These are phyloP conservation scores for Hyaloscypha bicolor DNA, from an alignment of 495 filamentous ascomycete species.

Conservation along the genomic window DNA sequence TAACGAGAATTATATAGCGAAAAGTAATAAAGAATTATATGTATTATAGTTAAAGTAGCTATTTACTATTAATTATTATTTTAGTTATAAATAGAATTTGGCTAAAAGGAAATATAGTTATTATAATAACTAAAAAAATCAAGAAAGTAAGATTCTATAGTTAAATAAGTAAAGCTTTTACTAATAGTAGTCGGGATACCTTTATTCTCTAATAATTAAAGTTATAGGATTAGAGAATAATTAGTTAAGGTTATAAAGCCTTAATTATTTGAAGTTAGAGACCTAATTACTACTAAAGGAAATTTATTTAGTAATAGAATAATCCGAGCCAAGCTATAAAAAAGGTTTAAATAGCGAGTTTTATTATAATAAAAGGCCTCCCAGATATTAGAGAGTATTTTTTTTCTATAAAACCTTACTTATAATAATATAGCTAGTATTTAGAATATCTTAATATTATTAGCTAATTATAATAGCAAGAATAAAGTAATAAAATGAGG, in stretches of 20 bases:
- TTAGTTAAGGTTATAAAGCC: not conserved
- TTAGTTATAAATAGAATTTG: not conserved
- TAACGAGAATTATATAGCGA: not conserved
- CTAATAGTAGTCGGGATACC: not conserved
- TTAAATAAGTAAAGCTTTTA: not conserved
- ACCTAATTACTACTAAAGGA: constrained; percentile 32
- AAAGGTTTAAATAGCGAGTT: constrained; percentile 28
- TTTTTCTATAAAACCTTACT: not conserved
- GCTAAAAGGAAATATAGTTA: not conserved
- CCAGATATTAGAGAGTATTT: constrained; percentile 15
- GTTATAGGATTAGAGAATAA: not conserved
- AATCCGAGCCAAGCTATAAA: constrained; percentile 29
- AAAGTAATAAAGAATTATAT: not conserved
- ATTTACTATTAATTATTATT: not conserved
- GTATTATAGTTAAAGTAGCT: not conserved
- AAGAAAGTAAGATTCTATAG: not conserved
- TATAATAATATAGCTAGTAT: constrained; percentile 4
- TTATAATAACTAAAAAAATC: not conserved
- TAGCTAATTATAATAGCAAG: no score
- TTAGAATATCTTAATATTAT: no score
- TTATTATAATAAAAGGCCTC: not conserved
- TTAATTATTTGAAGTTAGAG: constrained; percentile 24
- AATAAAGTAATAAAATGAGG: no score
- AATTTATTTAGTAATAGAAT: constrained; percentile 25
- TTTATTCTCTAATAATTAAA: not conserved